Evolutionary conservation across 2,329 filamentous ascomycete species (phyloP).

Genomic region (Aspergillus luchuensis): DNA sequence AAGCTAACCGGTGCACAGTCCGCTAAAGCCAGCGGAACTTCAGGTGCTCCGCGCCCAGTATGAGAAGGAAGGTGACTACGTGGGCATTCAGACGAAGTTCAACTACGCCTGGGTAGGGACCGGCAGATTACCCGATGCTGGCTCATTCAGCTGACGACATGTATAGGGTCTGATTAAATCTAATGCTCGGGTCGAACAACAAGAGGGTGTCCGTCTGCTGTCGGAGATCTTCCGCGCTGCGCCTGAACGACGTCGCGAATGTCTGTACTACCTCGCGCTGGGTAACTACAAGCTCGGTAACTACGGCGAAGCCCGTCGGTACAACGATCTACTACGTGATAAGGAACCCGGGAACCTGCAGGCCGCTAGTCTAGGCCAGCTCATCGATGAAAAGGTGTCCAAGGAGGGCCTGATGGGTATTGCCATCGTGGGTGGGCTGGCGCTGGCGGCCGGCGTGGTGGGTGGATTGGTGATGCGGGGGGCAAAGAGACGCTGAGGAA

Average conservation of each 20-base stretch:
- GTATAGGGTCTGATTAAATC: constrained; percentile 94
- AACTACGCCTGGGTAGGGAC: constrained; percentile 92
- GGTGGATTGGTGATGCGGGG: constrained; percentile 84
- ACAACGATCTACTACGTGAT: constrained; percentile 90
- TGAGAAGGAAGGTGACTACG: constrained; percentile 96
- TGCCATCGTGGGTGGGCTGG: constrained; percentile 90
- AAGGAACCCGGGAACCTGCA: constrained; percentile 91
- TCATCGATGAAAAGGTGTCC: constrained; percentile 95
- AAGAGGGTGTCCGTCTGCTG: constrained; percentile 89
- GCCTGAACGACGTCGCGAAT: constrained; percentile 92
- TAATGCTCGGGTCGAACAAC: constrained; percentile 77
- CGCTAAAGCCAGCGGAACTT: constrained; percentile 87
- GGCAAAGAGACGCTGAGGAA: constrained; percentile 59
- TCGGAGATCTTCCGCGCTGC: constrained; percentile 95
- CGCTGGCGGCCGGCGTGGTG: constrained; percentile 88
- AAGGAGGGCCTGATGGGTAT: constrained; percentile 93
- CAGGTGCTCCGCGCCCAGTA: constrained; percentile 91
- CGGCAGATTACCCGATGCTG: not conserved
- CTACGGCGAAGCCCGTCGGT: constrained; percentile 89
- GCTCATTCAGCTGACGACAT: not conserved
- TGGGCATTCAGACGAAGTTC: constrained; percentile 97
- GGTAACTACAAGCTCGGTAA: constrained; percentile 99
- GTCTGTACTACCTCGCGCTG: constrained; percentile 94
- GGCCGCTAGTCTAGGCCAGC: constrained; percentile 76
- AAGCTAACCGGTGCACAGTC: constrained; percentile 54